Evolutionary conservation across 1,284 basidiomycete genomes (phyloP), one percentile per base, ranked within the genome.

Genomic region (Trichosporon inkin): DNA sequence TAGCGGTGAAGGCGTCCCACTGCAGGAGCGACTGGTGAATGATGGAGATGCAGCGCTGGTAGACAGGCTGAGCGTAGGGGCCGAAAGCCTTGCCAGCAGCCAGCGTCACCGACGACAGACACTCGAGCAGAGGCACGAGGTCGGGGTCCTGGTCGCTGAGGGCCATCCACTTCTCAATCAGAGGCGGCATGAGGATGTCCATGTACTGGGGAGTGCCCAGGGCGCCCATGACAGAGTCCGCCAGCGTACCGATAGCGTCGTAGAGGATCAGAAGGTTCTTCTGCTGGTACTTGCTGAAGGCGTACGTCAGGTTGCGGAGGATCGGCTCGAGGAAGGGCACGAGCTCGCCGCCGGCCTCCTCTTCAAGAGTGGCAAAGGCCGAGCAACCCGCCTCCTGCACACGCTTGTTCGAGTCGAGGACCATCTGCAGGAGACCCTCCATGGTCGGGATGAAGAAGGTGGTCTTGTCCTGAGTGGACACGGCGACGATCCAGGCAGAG

Each of bases 331-430:
- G 85, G 81, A 89, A 99, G 0, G 95, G 96, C 16, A 87, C 88
- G 53, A 99, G 85, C 70, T 90, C 89, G 2, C 84, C 75, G 3
- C 92, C 94, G 1, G 95, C 96, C 78, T 98, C 96, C 80, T 99
- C 96, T 78, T 99, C 96, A 11, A 99, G 84, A 8, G 96, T 99
- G 2, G 96, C 96, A 74, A 99, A 99, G 0, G 96, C 96, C 66
- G 90, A 93, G 80, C 96, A 99, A 17, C 96, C 96, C 1, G 96
- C 96, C 80, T 99, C 96, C 80, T 99, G 96, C 0, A 99, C 96
- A 19, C 94, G 89, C 81, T 99, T 99, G 82, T 99, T 99, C 79
- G 91, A 90, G 77, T 99, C 96, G 55, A 99, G 82, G n/a, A 98
- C 93, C 90, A 95, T 98, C 61, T 88, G 86, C 61, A 99, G 85